These are phyloP conservation scores for Neurospora pannonica DNA, from an alignment of 495 filamentous ascomycete species.

Conservation along the genomic window DNA sequence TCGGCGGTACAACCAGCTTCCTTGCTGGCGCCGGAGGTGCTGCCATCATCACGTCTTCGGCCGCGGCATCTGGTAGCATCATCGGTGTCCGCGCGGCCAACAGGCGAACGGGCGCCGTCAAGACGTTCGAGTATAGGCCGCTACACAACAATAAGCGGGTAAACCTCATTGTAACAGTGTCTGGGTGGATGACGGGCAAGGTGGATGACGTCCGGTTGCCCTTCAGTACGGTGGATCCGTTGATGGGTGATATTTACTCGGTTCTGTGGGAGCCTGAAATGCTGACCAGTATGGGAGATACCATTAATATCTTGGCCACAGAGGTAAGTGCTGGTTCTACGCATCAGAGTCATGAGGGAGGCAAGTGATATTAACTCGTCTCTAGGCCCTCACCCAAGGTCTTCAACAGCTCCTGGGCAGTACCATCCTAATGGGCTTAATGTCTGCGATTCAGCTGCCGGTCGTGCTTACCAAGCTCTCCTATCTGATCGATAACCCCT, in stretches of 20 bases:
- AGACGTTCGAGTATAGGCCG: constrained; percentile 93
- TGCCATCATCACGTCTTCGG: constrained; percentile 83
- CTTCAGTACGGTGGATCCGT: constrained; percentile 88
- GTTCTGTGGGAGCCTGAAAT: constrained; percentile 98
- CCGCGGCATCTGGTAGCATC: constrained; percentile 74
- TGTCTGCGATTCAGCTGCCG: constrained; percentile 90
- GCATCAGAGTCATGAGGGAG: background rate
- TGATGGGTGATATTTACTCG: constrained; percentile 98
- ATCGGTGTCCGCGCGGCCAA: constrained; percentile 80
- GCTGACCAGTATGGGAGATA: constrained; percentile 93
- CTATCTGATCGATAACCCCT: constrained; percentile 97
- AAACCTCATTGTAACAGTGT: constrained; percentile 90
- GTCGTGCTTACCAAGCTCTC: constrained; percentile 89
- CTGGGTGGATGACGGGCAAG: constrained; percentile 98
- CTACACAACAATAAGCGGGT: constrained; percentile 96
- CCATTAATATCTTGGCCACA: constrained; percentile 95
- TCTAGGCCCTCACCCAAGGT: constrained; percentile 83
- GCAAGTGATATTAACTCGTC: constrained; percentile 4
- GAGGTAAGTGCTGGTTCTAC: constrained; percentile 53
- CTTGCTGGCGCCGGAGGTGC: constrained; percentile 87
- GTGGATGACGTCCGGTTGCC: constrained; percentile 93
- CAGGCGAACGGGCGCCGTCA: constrained; percentile 79
- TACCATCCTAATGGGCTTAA: constrained; percentile 78
- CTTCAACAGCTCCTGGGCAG: constrained; percentile 90
- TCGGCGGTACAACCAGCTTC: constrained; percentile 80